These are phyloP conservation scores for Ogataea dorogensis DNA, from an alignment of 805 yeast genomes.

Conservation along the genomic window DNA sequence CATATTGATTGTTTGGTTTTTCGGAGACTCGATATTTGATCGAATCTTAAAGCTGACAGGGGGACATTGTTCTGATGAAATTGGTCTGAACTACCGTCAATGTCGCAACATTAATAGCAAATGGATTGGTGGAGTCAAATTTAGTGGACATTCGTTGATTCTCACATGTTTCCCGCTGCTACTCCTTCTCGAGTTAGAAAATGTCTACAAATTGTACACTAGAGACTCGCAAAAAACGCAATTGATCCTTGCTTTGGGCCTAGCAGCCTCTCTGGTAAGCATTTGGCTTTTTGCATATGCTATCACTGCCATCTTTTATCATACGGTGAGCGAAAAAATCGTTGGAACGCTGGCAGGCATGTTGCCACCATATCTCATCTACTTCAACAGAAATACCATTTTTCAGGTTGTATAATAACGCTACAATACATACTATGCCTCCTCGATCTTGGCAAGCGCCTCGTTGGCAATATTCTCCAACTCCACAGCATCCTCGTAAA, in stretches of 20 bases:
- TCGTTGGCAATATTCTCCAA: conserved; percentile 40
- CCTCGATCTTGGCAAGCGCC: conserved; percentile 16
- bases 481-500: conserved; percentile 55
- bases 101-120: conserved; percentile 24
- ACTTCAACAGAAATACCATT: conserved; percentile 15
- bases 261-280: conserved; percentile 16
- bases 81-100: conserved; percentile 19
- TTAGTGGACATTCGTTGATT: conserved; percentile 43
- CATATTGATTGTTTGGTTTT: conserved; percentile 32
- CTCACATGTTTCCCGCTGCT: conserved; percentile 35
- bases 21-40: conserved; percentile 35
- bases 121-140: conserved; percentile 42
- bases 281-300: conserved; percentile 41
- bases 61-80: conserved; percentile 35
- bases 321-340: conserved; percentile 45
- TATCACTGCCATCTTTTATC: conserved; percentile 49
- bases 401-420: conserved; percentile 13
- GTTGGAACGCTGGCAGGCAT: conserved; percentile 43
- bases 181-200: conserved; percentile 26
- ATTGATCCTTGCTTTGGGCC: not conserved
- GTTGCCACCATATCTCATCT: conserved; percentile 31
- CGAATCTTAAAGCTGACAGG: conserved; percentile 37
- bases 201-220: conserved; percentile 10
- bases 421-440: conserved; percentile 7
- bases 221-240: conserved; percentile 5